phyloP scores from a whole-genome alignment of 176 grass and related monocot genomes.

The Saccharum officinarum region DNA sequence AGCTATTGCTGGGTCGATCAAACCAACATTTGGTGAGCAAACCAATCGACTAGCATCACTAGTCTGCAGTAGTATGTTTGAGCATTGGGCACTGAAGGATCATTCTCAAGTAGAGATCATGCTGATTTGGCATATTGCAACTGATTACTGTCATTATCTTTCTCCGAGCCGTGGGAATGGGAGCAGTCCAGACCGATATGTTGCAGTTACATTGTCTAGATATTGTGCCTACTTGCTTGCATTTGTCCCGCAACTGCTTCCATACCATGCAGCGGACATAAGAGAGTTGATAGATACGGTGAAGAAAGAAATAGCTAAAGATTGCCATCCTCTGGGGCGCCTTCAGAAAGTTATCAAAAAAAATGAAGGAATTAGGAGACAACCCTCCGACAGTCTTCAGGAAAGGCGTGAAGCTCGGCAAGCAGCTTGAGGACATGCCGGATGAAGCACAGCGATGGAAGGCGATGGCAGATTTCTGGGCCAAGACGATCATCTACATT shows the following conservation, averaged over 20 bases:
- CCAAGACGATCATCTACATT: not conserved
- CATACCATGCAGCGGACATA: not conserved
- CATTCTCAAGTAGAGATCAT: not conserved
- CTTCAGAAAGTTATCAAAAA: not conserved
- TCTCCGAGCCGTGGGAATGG: not conserved
- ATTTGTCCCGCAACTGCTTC: not conserved
- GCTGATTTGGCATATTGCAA: constrained; percentile 13
- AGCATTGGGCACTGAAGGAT: not conserved
- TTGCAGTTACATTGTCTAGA: not conserved
- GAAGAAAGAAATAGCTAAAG: not conserved
- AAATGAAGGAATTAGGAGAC: not conserved
- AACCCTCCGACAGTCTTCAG: not conserved
- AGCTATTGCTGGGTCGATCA: not conserved
- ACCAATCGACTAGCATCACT: not conserved
- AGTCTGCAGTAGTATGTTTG: not conserved
- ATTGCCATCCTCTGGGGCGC: not conserved
- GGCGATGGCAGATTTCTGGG: not conserved
- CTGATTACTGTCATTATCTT: constrained; percentile 14
- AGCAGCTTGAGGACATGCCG: not conserved
- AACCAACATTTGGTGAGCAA: not conserved
- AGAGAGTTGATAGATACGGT: not conserved
- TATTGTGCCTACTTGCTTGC: not conserved
- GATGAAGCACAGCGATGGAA: not conserved
- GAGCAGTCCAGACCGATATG: not conserved
- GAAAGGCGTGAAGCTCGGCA: not conserved